Percentiles rank a stretch among this genome's conserved stretches.
phyloP scores from a whole-genome alignment of 176 grass and related monocot species.

The Urochloa ruziziensis region DNA sequence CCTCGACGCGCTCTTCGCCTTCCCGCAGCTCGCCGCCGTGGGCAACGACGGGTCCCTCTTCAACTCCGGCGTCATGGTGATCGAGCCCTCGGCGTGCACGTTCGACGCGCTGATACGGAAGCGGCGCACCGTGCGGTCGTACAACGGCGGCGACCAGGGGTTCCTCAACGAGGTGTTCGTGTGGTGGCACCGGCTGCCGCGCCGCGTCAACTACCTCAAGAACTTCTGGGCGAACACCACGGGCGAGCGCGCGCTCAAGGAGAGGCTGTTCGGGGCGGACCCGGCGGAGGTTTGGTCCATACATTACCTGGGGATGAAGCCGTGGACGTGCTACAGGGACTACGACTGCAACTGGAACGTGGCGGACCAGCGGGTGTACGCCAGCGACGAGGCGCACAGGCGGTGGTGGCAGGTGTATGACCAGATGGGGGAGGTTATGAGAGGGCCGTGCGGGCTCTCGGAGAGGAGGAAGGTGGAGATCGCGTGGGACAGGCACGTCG shows the following conservation, averaged over 20 bases:
- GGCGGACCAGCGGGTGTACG: slow-evolving; percentile 62
- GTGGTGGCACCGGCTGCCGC: slow-evolving; percentile 95
- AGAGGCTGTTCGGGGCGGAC: slow-evolving; percentile 63
- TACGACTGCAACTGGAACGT: slow-evolving; percentile 97
- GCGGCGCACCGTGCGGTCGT: slow-evolving; percentile 58
- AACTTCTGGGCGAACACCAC: slow-evolving; percentile 84
- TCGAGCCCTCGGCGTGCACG: slow-evolving; percentile 86
- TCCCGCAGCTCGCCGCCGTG: slow-evolving; percentile 84
- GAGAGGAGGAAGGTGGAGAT: slow-evolving; percentile 62
- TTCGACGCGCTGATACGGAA: slow-evolving; percentile 56
- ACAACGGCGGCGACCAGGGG: slow-evolving; percentile 98
- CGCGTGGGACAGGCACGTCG: slow-evolving; percentile 55
- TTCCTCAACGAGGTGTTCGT: slow-evolving; percentile 98
- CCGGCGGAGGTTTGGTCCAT: slow-evolving; percentile 67
- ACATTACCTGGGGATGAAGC: slow-evolving; percentile 95
- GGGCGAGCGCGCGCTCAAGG: slow-evolving; percentile 62
- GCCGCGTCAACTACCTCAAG: slow-evolving; percentile 88
- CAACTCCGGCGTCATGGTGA: slow-evolving; percentile 90
- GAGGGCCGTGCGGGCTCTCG: slow-evolving; percentile 50
- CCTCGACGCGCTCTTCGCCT: slow-evolving; percentile 73
- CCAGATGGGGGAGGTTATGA: slow-evolving; percentile 63
- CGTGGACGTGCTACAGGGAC: slow-evolving; percentile 82
- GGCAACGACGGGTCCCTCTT: slow-evolving; percentile 78
- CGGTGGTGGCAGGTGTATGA: slow-evolving; percentile 90
- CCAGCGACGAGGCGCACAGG: slow-evolving; percentile 69